Percentiles rank a stretch among this genome's conserved stretches.
phyloP scores from a whole-genome alignment of 345 rosid genomes.

The Clausena lansium region DNA sequence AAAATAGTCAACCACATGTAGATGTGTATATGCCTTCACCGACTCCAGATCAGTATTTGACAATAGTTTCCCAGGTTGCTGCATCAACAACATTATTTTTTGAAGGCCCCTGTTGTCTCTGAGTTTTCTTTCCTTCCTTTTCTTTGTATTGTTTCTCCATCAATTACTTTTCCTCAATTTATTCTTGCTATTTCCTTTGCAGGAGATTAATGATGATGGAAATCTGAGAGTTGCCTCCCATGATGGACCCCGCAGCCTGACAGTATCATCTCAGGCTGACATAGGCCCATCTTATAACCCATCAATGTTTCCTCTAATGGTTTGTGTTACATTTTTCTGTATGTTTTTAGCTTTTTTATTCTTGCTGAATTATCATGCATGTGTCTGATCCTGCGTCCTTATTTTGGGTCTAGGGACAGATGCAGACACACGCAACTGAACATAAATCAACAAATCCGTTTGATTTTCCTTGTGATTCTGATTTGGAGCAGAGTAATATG shows the following conservation, averaged over 20 bases:
- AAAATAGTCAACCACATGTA: conserved; percentile 32
- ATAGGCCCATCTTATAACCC: conserved; percentile 36
- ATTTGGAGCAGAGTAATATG: conserved; percentile 53
- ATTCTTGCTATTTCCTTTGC: conserved; percentile 25
- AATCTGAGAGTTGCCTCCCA: conserved; percentile 27
- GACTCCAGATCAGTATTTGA: conserved; percentile 39
- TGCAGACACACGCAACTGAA: conserved; percentile 32
- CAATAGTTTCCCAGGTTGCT: conserved; percentile 45
- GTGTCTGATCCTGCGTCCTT: conserved; percentile 2
- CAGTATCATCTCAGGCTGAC: conserved; percentile 27
- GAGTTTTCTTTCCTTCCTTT: background rate
- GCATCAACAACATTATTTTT: conserved; percentile 13
- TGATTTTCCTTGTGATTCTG: conserved; percentile 81
- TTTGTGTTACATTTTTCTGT: conserved; percentile 23
- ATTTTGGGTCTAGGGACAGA: conserved; percentile 43
- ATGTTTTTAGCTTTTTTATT: background rate
- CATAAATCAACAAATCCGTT: conserved; percentile 82
- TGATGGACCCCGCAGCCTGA: conserved; percentile 32
- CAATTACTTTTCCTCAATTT: conserved; percentile 13
- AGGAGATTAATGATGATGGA: conserved; percentile 37
- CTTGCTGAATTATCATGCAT: background rate
- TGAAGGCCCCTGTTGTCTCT: background rate
- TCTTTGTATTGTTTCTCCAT: background rate
- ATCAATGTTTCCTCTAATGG: conserved; percentile 35
- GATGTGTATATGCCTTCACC: conserved; percentile 33